Evolutionary conservation across 768 basidiomycete species (phyloP).

Genomic region (Pseudohyphozyma bogoriensis): DNA sequence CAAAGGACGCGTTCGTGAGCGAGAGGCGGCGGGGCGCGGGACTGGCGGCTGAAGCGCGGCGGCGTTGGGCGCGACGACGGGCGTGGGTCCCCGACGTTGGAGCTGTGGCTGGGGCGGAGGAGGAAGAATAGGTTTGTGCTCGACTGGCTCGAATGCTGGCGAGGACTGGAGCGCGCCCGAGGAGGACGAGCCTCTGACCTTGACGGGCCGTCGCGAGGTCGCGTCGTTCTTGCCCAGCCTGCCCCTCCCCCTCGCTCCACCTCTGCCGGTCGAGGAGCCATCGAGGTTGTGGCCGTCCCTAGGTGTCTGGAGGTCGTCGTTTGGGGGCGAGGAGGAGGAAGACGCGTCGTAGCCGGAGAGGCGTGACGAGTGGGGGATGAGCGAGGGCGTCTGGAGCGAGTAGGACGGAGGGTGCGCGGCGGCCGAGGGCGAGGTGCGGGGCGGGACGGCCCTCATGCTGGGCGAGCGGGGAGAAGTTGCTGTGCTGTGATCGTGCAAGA

Average conservation of each 20-base stretch:
- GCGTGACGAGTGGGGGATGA: slow-evolving; percentile 3
- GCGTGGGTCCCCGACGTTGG: no score
- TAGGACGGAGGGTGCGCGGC: no score
- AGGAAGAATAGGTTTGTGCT: no score
- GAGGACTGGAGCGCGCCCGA: slow-evolving; percentile 11
- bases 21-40: no score
- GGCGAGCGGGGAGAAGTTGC: no score
- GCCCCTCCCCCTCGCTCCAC: neutral
- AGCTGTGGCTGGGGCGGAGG: no score
- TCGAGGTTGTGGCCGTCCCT: slow-evolving; percentile 10
- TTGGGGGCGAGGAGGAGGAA: slow-evolving; percentile 21
- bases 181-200: slow-evolving; percentile 15
- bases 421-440: no score
- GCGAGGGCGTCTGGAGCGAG: no score
- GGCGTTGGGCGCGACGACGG: no score
- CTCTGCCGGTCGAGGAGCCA: neutral
- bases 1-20: neutral
- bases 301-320: slow-evolving; percentile 21
- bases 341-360: slow-evolving; percentile 2
- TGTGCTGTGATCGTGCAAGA: no score
- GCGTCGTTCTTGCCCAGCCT: neutral
- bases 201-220: slow-evolving; percentile 12
- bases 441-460: no score
- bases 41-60: no score
- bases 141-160: neutral